These are phyloP conservation scores for Lonicera japonica DNA, from an alignment of 129 eudicot genomes.

Conservation along the genomic window DNA sequence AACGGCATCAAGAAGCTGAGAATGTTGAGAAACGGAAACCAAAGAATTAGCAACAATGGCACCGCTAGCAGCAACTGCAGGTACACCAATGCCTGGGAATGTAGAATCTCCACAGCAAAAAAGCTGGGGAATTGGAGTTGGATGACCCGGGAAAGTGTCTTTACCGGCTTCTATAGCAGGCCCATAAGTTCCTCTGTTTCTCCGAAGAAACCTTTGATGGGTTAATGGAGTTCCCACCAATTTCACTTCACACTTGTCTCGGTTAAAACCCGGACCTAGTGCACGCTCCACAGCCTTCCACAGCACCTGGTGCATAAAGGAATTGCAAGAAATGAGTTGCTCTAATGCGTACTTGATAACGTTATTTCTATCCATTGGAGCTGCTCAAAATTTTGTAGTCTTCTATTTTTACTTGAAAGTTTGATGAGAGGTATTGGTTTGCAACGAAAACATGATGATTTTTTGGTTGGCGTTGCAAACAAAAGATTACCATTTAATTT, in stretches of 20 bases:
- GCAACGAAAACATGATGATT: too few species aligned
- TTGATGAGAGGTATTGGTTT: too few species aligned
- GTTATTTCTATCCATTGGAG: too few species aligned
- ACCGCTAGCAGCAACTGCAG: slow-evolving; percentile 98
- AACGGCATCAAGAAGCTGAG: slow-evolving; percentile 86
- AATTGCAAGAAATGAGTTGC: background rate
- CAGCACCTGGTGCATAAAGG: slow-evolving; percentile 45
- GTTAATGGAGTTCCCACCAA: slow-evolving; percentile 89
- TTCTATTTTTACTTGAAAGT: too few species aligned
- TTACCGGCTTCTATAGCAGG: slow-evolving; percentile 93
- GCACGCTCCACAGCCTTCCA: slow-evolving; percentile 92
- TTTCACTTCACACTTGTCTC: slow-evolving; percentile 81
- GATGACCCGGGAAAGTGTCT: slow-evolving; percentile 80
- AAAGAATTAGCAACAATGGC: slow-evolving; percentile 97
- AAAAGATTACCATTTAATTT: too few species aligned
- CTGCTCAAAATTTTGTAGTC: too few species aligned
- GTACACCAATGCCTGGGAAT: slow-evolving; percentile 95
- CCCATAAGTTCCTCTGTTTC: slow-evolving; percentile 85
- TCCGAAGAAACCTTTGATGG: slow-evolving; percentile 70
- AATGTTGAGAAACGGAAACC: slow-evolving; percentile 85
- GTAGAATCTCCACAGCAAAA: slow-evolving; percentile 97
- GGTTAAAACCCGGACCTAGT: slow-evolving; percentile 67
- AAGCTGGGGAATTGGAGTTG: slow-evolving; percentile 78
- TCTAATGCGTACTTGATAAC: background rate
- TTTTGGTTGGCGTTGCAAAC: too few species aligned